A percentile compares a stretch with the other conserved stretches of the same genome.
phyloP scores from a whole-genome alignment of 2,329 filamentous ascomycete species.

The Fusarium paranaense region DNA sequence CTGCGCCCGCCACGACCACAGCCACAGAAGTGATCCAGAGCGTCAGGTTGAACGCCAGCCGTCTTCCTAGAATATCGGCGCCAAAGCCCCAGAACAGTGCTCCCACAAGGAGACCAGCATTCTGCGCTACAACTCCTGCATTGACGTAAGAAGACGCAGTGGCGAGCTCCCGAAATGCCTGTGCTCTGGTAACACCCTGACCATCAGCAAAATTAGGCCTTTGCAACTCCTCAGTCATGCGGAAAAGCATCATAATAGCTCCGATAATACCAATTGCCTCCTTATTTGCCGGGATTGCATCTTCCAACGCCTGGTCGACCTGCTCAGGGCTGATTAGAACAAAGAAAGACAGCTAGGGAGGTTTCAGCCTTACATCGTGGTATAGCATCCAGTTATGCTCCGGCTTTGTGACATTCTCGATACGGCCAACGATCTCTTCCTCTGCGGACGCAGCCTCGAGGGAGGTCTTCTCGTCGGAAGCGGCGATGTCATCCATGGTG shows the following conservation, averaged over 20 bases:
- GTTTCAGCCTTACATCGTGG: not conserved
- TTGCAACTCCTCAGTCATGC: not conserved
- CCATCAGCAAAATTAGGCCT: not conserved
- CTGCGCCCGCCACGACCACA: conserved; percentile 6
- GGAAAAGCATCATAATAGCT: not conserved
- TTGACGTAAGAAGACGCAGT: conserved; percentile 7
- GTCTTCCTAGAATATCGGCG: conserved; percentile 22
- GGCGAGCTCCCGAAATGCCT: conserved; percentile 20
- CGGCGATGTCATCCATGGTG: not conserved
- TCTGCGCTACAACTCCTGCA: conserved; percentile 7
- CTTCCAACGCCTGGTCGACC: not conserved
- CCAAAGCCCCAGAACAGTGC: conserved; percentile 26
- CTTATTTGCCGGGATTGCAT: not conserved
- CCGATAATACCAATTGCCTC: not conserved
- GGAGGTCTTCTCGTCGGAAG: not conserved
- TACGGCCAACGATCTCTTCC: not conserved
- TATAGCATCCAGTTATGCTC: not conserved
- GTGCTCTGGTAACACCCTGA: conserved; percentile 8
- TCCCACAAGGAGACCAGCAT: conserved; percentile 9
- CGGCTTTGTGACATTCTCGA: not conserved
- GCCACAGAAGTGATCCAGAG: conserved; percentile 10
- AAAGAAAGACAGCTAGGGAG: not conserved
- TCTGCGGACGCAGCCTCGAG: not conserved
- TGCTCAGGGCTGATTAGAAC: not conserved
- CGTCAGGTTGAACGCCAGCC: conserved; percentile 20